phyloP scores from a whole-genome alignment of 2,329 filamentous ascomycete genomes.

The Fusarium dlaminii region DNA sequence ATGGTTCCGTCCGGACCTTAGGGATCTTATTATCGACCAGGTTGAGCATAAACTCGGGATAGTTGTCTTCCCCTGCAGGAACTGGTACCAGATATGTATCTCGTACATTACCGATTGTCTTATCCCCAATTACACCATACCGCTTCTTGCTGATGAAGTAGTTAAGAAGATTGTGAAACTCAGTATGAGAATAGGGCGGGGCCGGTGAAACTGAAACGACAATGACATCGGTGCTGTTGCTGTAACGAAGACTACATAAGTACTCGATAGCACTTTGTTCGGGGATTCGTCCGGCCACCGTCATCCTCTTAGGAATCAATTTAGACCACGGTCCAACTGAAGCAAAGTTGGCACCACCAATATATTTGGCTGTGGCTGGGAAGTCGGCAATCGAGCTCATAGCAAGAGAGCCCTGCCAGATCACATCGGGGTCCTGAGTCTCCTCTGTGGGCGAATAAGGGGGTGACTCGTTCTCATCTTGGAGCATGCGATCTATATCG shows the following conservation, averaged over 20 bases:
- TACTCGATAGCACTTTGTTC: conserved; percentile 89
- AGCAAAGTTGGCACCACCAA: conserved; percentile 82
- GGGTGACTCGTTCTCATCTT: conserved; percentile 82
- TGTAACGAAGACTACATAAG: conserved; percentile 86
- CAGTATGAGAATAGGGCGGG: conserved; percentile 65
- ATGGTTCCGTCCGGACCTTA: conserved; percentile 73
- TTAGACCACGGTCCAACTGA: conserved; percentile 75
- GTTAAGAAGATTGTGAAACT: conserved; percentile 81
- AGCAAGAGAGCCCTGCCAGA: conserved; percentile 80
- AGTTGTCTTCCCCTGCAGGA: conserved; percentile 72
- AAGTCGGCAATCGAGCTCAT: conserved; percentile 85
- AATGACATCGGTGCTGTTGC: conserved; percentile 82
- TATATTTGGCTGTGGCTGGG: conserved; percentile 79
- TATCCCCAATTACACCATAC: conserved; percentile 88
- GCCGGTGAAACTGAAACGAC: conserved; percentile 78
- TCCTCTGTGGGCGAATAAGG: conserved; percentile 86
- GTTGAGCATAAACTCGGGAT: conserved; percentile 89
- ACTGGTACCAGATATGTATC: conserved; percentile 94
- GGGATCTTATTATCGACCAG: conserved; percentile 87
- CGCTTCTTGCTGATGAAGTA: conserved; percentile 86
- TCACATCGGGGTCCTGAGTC: conserved; percentile 70
- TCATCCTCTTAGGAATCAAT: conserved; percentile 75
- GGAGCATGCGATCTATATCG: conserved; percentile 88
- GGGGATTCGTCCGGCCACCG: conserved; percentile 82
- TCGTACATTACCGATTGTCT: conserved; percentile 77